Conservation (phyloP, 371 early-diverging fungal genomes). For the Actinomucor elegans region DNA sequence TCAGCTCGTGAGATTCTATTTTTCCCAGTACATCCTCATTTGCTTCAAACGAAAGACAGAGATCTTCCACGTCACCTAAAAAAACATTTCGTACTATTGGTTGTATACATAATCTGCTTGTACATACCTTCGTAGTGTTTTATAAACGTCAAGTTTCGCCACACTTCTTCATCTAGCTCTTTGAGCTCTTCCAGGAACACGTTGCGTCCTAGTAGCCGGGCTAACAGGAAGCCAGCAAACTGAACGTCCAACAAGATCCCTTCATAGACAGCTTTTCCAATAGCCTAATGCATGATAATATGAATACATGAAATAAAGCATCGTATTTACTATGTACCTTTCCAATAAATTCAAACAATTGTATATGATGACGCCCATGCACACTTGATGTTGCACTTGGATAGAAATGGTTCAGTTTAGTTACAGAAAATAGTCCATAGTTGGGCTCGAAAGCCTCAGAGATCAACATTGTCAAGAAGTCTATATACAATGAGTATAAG, state of each 20-base stretch:
- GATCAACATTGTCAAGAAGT: constrained; percentile 80
- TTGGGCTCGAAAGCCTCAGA: constrained; percentile 78
- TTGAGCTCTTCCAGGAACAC: constrained; percentile 82
- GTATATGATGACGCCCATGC: constrained; percentile 54
- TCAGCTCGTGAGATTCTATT: constrained; percentile 45
- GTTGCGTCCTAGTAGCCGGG: constrained; percentile 76
- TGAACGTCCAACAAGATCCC: constrained; percentile 84
- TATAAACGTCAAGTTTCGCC: constrained; percentile 74
- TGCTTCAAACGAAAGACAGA: constrained; percentile 69
- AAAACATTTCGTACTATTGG: not conserved
- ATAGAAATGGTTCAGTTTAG: constrained; percentile 69
- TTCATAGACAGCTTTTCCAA: constrained; percentile 91
- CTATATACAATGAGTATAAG: constrained; percentile 53
- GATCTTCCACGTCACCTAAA: constrained; percentile 48
- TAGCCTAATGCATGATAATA: no score
- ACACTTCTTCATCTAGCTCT: constrained; percentile 79
- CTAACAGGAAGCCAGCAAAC: constrained; percentile 86
- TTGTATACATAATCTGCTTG: constrained; percentile 28
- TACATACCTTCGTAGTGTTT: constrained; percentile 69
- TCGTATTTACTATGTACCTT: constrained; percentile 31
- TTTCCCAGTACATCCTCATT: constrained; percentile 60
- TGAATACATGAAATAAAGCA: not conserved
- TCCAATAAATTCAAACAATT: constrained; percentile 80
- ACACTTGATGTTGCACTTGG: constrained; percentile 59
- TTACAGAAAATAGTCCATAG: constrained; percentile 69